Evolutionary conservation across 2,329 filamentous ascomycete genomes (phyloP), one percentile per base, ranked within the genome.

Genomic region (Remersonia thermophila): DNA sequence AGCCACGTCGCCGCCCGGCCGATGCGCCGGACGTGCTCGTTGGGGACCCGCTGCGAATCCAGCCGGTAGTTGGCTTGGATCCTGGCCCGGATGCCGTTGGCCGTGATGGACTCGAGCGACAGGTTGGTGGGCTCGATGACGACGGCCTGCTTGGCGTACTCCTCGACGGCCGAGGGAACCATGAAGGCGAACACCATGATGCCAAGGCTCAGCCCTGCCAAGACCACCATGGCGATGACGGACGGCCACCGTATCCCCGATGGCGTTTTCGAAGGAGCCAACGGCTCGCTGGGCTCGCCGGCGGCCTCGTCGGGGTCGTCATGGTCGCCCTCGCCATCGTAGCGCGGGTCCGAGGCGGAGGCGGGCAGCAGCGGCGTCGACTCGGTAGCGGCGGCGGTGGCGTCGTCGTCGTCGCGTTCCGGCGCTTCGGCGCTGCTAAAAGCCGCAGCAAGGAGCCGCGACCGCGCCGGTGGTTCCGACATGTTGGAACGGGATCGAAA

Each of bases 181-280:
- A 93, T 71, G 60, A 94, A 94, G 12, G 78, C 84, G 38, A 89
- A 63, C 12, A 81, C 59, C 40, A 95, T 77, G 47, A 93, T 84
- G 18, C 68, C 55, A 15, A 89, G 49, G 5, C 80, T 66, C 6
- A 77, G 51, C 2, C 73, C 47, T 33, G 71, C 80, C 7, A 96
- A 61, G 2, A 80, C 39, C 1, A 69, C 47, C 42, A 94, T 73
- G 20, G 87, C 80, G 27, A 93, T 66, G 23, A 85, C 65, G 27
- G 81, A 89, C 7, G 84, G 80, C 84, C 84, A 93, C 61, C 77
- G 66, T 46, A 65, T 62, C 44, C 59, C 57, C 39, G 46, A 17
- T 46, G 45, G 33, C 41, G 16, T 35, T 23, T 23, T 9, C 5
- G 20, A 9, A 23, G 5, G 20, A 9, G 20, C 27, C 3, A 39